These are phyloP conservation scores for Trametes hirsuta DNA, from an alignment of 1,284 basidiomycete species.

Conservation along the genomic window DNA sequence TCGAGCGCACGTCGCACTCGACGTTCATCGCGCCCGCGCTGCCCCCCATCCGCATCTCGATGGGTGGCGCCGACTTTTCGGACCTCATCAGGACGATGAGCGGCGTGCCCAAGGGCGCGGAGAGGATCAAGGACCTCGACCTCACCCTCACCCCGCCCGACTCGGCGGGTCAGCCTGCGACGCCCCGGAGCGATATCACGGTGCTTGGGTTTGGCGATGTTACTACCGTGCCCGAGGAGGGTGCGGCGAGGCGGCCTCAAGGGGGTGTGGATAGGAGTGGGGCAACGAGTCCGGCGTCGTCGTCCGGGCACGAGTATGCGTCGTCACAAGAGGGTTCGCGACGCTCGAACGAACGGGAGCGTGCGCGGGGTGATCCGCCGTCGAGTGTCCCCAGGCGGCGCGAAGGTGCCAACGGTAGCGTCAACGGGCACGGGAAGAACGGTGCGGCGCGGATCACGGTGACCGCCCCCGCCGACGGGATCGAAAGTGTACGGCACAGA, in stretches of 20 bases:
- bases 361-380: slow-evolving; percentile 11
- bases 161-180: slow-evolving; percentile 20
- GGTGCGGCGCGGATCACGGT: slow-evolving; percentile 44
- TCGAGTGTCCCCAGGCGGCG: slow-evolving; percentile 13
- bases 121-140: slow-evolving; percentile 37
- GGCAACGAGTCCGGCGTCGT: slow-evolving; percentile 19
- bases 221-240: slow-evolving; percentile 16
- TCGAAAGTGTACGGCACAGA: slow-evolving; percentile 51
- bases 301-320: slow-evolving; percentile 18
- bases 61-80: slow-evolving; percentile 79
- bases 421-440: slow-evolving; percentile 14
- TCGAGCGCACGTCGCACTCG: slow-evolving; percentile 66
- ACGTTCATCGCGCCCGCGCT: slow-evolving; percentile 81
- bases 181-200: slow-evolving; percentile 34
- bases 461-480: slow-evolving; percentile 44
- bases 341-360: slow-evolving; percentile 14
- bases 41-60: slow-evolving; percentile 82
- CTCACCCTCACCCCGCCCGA: slow-evolving; percentile 26
- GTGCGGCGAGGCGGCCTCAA: slow-evolving; percentile 24
- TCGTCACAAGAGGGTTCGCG: slow-evolving; percentile 13
- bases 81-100: slow-evolving; percentile 65
- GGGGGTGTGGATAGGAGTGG: slow-evolving; percentile 11
- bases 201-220: slow-evolving; percentile 21
- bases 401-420: slow-evolving; percentile 18
- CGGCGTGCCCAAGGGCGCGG: slow-evolving; percentile 33